Evolutionary conservation across 176 grass and related monocot genomes (phyloP).

Genomic region (Ensete glaucum): DNA sequence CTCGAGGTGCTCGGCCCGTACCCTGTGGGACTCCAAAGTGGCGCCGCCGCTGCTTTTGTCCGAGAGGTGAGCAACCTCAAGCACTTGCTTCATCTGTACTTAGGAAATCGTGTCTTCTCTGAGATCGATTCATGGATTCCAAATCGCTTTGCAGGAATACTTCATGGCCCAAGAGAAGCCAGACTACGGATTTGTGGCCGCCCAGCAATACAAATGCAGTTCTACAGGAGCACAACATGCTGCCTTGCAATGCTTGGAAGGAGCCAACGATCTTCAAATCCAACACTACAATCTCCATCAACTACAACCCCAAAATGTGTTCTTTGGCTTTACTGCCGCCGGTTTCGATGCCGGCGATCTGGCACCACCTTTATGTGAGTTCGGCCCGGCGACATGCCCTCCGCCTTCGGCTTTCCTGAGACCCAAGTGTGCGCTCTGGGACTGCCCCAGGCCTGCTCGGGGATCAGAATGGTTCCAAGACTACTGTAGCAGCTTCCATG

Average conservation of each 20-base stretch:
- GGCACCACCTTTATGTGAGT: neutral
- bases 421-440: constrained; percentile 22
- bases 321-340: neutral
- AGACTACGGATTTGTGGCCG: constrained; percentile 2
- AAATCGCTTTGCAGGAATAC: constrained; percentile 2
- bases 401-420: constrained; percentile 15
- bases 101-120: neutral
- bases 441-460: constrained; percentile 19
- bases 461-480: constrained; percentile 15
- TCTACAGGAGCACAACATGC: constrained; percentile 4
- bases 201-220: neutral
- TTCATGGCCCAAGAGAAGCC: constrained; percentile 2
- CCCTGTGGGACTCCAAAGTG: neutral
- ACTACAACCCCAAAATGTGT: neutral
- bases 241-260: constrained; percentile 1
- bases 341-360: neutral
- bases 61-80: constrained; percentile 3
- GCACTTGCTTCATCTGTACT: neutral
- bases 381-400: constrained; percentile 10
- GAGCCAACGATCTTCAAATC: neutral
- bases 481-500: constrained; percentile 23
- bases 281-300: constrained; percentile 2
- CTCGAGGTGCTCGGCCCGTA: neutral
- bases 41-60: neutral
- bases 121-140: neutral